A percentile compares a stretch with the other conserved stretches of the same genome.
phyloP scores from a whole-genome alignment of 2,329 filamentous ascomycete species.

The Fonsecaea monophora region DNA sequence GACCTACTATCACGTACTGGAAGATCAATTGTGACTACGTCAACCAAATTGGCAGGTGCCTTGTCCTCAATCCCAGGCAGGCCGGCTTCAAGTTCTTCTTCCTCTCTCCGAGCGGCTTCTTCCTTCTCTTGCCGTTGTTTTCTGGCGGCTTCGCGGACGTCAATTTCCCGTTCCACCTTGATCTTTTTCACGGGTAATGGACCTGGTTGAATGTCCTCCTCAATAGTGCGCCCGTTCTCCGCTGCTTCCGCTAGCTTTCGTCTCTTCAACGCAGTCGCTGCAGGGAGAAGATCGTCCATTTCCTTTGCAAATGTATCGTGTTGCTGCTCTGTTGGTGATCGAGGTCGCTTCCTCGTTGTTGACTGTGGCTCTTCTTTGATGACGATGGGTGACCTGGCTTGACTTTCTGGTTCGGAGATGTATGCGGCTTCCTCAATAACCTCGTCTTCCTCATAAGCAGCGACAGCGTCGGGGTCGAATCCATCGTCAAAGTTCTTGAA shows the following conservation, averaged over 20 bases:
- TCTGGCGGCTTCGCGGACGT: constrained; percentile 70
- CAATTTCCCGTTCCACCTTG: constrained; percentile 60
- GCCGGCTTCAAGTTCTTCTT: constrained; percentile 59
- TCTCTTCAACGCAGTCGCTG: constrained; percentile 78
- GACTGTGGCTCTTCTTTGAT: constrained; percentile 40
- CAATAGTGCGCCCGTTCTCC: constrained; percentile 46
- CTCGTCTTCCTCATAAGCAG: constrained; percentile 35
- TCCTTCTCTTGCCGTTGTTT: constrained; percentile 63
- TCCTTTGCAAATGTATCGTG: constrained; percentile 56
- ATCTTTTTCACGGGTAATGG: constrained; percentile 54
- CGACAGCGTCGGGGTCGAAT: constrained; percentile 51
- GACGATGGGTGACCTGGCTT: not conserved
- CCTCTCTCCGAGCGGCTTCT: constrained; percentile 62
- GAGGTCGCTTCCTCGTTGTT: constrained; percentile 41
- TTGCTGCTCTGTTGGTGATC: constrained; percentile 41
- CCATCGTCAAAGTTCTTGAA: constrained; percentile 78
- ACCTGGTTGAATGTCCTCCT: constrained; percentile 31
- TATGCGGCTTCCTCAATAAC: constrained; percentile 25
- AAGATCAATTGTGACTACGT: constrained; percentile 78
- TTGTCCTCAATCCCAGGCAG: constrained; percentile 76
- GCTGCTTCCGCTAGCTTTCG: constrained; percentile 67
- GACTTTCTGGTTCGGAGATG: constrained; percentile 15
- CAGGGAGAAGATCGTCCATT: constrained; percentile 77
- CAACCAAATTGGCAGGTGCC: constrained; percentile 64
- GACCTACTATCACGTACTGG: constrained; percentile 46